A percentile compares a stretch with the other conserved stretches of the same genome.
phyloP scores from a whole-genome alignment of 768 basidiomycete species.

The Mycena capillaripes region DNA sequence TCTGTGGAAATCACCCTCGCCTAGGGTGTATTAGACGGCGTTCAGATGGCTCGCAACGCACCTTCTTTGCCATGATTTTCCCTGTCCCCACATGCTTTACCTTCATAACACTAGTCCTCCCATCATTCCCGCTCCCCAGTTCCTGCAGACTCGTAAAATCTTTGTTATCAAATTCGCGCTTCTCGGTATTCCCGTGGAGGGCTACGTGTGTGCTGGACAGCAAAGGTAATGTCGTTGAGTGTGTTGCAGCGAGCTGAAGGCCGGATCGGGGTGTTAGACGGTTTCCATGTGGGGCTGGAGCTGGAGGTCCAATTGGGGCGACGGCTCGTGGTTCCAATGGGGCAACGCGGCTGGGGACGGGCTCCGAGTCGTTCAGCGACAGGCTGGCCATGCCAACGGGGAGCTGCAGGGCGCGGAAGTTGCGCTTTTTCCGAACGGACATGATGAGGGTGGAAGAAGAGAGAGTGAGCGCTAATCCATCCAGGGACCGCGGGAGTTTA shows the following conservation, averaged over 20 bases:
- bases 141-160: conserved; percentile 93
- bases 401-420: conserved; percentile 90
- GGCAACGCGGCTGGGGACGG: conserved; percentile 64
- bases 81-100: conserved; percentile 93
- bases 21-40: no score
- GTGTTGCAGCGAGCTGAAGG: conserved; percentile 63
- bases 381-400: conserved; percentile 55
- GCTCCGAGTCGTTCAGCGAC: conserved; percentile 50
- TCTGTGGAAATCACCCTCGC: no score
- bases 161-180: conserved; percentile 87
- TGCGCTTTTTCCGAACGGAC: conserved; percentile 94
- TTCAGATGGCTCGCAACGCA: conserved; percentile 49
- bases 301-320: conserved; percentile 72
- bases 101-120: conserved; percentile 97
- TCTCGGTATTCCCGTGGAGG: conserved; percentile 88
- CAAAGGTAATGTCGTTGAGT: conserved; percentile 83
- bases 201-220: conserved; percentile 90
- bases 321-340: conserved; percentile 64
- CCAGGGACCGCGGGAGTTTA: no score
- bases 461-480: no score
- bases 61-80: conserved; percentile 99
- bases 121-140: conserved; percentile 96
- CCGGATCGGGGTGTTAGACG: conserved; percentile 67
- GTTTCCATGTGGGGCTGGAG: conserved; percentile 57
- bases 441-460: no score